Evolutionary conservation across 768 basidiomycete species (phyloP), one percentile per base, ranked within the genome.

Genomic region (Xerocomellus chrysenteron): DNA sequence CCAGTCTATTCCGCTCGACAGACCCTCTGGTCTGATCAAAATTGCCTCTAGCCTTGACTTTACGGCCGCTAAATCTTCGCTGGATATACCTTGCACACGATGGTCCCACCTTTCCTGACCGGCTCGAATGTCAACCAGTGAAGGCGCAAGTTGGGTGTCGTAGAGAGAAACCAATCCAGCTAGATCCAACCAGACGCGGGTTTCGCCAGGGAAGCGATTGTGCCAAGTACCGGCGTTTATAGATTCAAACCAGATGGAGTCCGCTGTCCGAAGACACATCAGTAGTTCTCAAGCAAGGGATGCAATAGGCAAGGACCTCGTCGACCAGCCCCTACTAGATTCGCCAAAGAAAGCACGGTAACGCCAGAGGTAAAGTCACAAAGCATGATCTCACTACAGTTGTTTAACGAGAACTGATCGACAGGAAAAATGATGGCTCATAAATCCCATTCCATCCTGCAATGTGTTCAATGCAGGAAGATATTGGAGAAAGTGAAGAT

Each of bases 131-230:
- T 36, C 10, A 17, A 74, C 53, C 17, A 76, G 60, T 4, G 73
- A 75, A 9, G 71, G 73, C 0, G 36, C 64, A 2, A 73, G 67
- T 39, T 59, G 32, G 7, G 65, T 64, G 47, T 77, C 73, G 32
- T 77, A 77, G 59, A 77, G 73, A 3, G 76, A 75, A 9, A 75
- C 56, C 17, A 77, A 42, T 11, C 69, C 60, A 6, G 73, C 36
- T 14, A 73, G 65, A 46, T 77, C 72, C 26, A 77, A 50, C n/a
- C 62, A 56, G 28, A 77, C 43, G 3, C 75, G 73, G 0, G 65
- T 69, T 30, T 76, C 73, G 16, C 74, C 75, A 1, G 75, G 75
- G 55, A 67, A 70, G 26, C 26, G 61, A 40, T 74, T 68, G 41
- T 75, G 68, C 70, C 76, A 73, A 14, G 63, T 49, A 19, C 67